Base-by-base conservation (phyloP, 2,329 filamentous ascomycete genomes). In the Calonectria pauciramosa region DNA sequence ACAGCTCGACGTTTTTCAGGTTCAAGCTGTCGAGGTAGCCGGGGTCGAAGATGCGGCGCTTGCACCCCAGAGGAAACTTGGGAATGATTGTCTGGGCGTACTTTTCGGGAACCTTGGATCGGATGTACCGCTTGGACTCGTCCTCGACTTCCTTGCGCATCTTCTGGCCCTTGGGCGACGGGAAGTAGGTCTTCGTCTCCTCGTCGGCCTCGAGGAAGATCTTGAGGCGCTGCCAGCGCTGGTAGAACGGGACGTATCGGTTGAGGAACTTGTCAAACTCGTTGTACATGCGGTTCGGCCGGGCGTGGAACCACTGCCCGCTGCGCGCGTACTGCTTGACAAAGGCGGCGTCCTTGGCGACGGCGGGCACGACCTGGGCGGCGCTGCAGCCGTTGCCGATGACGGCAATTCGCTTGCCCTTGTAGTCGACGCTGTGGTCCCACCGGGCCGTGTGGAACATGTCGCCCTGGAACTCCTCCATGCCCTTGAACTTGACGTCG, bases 361-460 rank as follows among this genome's bases (percentile, higher is more conserved):
- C 60, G 18, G 82, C 76, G 4, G 85, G 84, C 0, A 86, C 78
- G 10, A 86, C 82, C 70, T 86, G 85, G 1, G 82, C 81, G 1
- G 81, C 84, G 41, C 80, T 84, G 74, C 83, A 85, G 4, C 84
- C 84, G 38, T 84, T 85, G 4, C 84, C 84, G n/a, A 86, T 84
- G 26, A 86, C 80, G 2, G 81, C 84, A 2, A 86, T 80, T 3
- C 79, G 73, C 77, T 86, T 86, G 52, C 76, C 80, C 14, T 74
- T 72, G 52, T 78, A 82, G 38, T 81, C 70, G 60, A 76, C 71
- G 49, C 47, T 71, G 59, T 82, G 80, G 30, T 84, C 82, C 84
- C 84, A 86, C 20, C 75, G 74, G 1, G 85, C 84, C 0, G 82
- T 83, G 63, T 86, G 85, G 34, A 85, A 80, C 16, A 86, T 79